Base-by-base conservation (phyloP, 1,284 basidiomycete genomes). In the Papiliotrema nemorosa region DNA sequence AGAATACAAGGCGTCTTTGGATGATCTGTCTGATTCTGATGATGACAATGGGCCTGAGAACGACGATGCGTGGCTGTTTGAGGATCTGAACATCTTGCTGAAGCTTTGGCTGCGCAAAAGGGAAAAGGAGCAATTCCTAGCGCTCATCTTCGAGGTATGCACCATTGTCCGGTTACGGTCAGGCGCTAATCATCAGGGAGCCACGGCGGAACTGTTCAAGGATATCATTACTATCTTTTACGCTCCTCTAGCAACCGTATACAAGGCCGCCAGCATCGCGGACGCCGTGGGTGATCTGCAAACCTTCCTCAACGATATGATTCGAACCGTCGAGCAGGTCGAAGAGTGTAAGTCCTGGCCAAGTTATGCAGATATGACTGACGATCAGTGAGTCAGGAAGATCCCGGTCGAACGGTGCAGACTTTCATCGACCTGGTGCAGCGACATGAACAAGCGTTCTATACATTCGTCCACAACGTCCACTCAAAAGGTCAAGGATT, bases 211-310 rank as follows among this genome's bases (percentile, higher is more conserved):
- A 43, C 77, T 99, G 35, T 78, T 98, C 63, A 97, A 94, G 75
- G 96, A 99, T 70, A 97, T 99, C 55, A 92, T 99, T 63, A 97
- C 96, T 12, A 98, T 99, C 55, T 98, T 99, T 75, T 99, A 99
- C 73, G 78, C 93, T 1, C 96, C 96, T 1, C 79, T 99, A n/a
- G 96, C 96, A 0, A 90, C 94, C 64, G 96, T 98, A 2, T 99
- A 98, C 78, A 87, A 90, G 67, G 94, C 94, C 3, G 96, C 96
- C 4, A 97, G 89, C 69, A 97, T 99, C 49, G 87, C 89, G 10
- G 94, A 98, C 69, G 96, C 91, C 2, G 72, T 99, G 2, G 80
- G 84, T 31, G 96, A 98, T 69, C 67, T 97, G 47, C 96, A 98
- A 74, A 88, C 81, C 54, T 99, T 99, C 71, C 83, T 98, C 63